Percentiles rank a stretch among this genome's conserved stretches.
Evolutionary conservation across 2,329 filamentous ascomycete genomes (phyloP).

Genomic region (Aureobasidium sp.): DNA sequence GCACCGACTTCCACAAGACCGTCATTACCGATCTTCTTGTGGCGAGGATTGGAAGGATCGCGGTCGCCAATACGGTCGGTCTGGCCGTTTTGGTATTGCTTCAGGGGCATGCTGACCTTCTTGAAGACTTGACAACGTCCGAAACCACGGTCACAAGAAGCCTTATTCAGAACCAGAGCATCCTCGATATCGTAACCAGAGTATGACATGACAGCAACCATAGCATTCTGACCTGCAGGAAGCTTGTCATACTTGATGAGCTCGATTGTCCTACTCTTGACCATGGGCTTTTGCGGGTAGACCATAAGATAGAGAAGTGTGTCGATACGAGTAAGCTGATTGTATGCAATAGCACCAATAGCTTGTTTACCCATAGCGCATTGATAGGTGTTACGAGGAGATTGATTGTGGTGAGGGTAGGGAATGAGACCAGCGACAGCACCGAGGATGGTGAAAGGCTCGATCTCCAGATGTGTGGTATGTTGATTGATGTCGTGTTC

Average conservation of each 20-base stretch:
- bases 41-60: conserved; percentile 43
- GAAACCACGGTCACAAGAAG: conserved; percentile 88
- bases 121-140: conserved; percentile 97
- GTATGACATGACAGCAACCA: conserved; percentile 98
- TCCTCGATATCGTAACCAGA: conserved; percentile 99
- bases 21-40: conserved; percentile 72
- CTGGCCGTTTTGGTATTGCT: conserved; percentile 79
- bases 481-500: conserved; percentile 74
- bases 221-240: conserved; percentile 92
- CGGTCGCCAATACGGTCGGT: conserved; percentile 56
- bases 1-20: conserved; percentile 83
- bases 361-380: conserved; percentile 99
- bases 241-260: conserved; percentile 96
- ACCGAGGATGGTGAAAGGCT: conserved; percentile 93
- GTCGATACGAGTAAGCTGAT: conserved; percentile 95
- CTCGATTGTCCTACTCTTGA: conserved; percentile 94
- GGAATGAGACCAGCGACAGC: conserved; percentile 94
- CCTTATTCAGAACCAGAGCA: conserved; percentile 92
- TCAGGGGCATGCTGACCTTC: conserved; percentile 80
- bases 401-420: conserved; percentile 98
- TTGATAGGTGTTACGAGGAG: conserved; percentile 96
- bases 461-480: conserved; percentile 93
- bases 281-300: conserved; percentile 95
- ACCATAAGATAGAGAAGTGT: conserved; percentile 94
- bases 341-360: conserved; percentile 95